phyloP scores from a whole-genome alignment of 768 basidiomycete genomes.

The Tricholoma bakamatsutake region DNA sequence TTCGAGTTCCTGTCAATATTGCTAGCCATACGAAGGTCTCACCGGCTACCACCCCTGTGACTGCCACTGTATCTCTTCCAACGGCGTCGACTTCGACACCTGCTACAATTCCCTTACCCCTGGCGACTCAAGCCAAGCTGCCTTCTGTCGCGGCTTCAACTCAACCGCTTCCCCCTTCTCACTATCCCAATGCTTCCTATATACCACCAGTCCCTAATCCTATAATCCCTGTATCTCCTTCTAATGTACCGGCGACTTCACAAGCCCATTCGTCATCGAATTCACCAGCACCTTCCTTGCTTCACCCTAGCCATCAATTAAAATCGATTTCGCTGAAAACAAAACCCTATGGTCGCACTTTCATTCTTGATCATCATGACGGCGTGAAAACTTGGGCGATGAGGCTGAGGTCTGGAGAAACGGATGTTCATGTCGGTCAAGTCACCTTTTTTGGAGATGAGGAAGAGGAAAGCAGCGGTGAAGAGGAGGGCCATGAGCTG shows the following conservation, averaged over 20 bases:
- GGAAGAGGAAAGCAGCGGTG: constrained; percentile 54
- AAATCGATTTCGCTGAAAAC: constrained; percentile 47
- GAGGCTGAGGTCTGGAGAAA: constrained; percentile 53
- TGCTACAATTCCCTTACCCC: constrained; percentile 17
- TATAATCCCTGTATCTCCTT: constrained; percentile 15
- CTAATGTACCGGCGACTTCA: constrained; percentile 20
- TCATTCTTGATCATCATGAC: constrained; percentile 58
- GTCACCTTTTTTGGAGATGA: constrained; percentile 51
- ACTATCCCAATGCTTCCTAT: constrained; percentile 55
- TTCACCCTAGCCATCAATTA: constrained; percentile 39
- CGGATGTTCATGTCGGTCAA: constrained; percentile 45
- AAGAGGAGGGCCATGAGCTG: constrained; percentile 40
- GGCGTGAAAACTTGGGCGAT: constrained; percentile 74
- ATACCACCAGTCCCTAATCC: constrained; percentile 26
- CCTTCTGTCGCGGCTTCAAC: constrained; percentile 23
- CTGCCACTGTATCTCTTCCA: constrained; percentile 15
- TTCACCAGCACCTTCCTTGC: constrained; percentile 32
- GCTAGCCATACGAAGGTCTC: constrained; percentile 10
- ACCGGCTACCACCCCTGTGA: constrained; percentile 15
- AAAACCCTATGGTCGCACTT: constrained; percentile 52
- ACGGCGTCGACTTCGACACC: constrained; percentile 18
- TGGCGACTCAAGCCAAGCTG: constrained; percentile 13
- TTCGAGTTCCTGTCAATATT: constrained; percentile 31
- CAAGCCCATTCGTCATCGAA: constrained; percentile 28
- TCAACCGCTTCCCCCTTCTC: constrained; percentile 33